A percentile compares a stretch with the other conserved stretches of the same genome.
phyloP scores from a whole-genome alignment of 805 yeast genomes.

The Cyberlindnera mrakii region DNA sequence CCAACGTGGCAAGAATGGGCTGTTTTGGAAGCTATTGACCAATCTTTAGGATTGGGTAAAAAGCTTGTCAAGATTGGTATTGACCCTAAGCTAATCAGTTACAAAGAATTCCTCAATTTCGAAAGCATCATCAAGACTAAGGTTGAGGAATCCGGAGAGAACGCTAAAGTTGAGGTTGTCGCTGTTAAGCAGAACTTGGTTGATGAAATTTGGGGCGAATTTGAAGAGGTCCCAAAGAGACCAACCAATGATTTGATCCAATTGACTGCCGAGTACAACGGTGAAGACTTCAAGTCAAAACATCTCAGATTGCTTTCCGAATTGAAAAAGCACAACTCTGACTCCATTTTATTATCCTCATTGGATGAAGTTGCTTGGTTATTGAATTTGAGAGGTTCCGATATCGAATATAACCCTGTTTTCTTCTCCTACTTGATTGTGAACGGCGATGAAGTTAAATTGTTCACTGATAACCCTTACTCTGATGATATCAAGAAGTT shows the following conservation, averaged over 20 bases:
- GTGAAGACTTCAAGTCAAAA: slow-evolving; percentile 58
- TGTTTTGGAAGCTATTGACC: slow-evolving; percentile 44
- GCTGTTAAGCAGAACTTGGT: slow-evolving; percentile 61
- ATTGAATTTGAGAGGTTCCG: slow-evolving; percentile 76
- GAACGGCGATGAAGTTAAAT: slow-evolving; percentile 33
- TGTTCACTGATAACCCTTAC: slow-evolving; percentile 49
- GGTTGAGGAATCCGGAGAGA: slow-evolving; percentile 21
- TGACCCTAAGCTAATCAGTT: slow-evolving; percentile 71
- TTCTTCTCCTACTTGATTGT: slow-evolving; percentile 63
- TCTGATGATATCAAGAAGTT: slow-evolving; percentile 32
- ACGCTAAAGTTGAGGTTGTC: slow-evolving; percentile 37
- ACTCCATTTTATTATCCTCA: slow-evolving; percentile 57
- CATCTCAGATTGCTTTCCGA: slow-evolving; percentile 37
- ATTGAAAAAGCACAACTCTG: slow-evolving; percentile 29
- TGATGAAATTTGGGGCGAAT: slow-evolving; percentile 65
- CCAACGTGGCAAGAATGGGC: slow-evolving; percentile 82
- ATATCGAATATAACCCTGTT: slow-evolving; percentile 81
- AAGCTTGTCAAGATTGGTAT: slow-evolving; percentile 57
- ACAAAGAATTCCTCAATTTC: slow-evolving; percentile 29
- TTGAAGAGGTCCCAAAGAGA: slow-evolving; percentile 59
- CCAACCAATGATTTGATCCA: slow-evolving; percentile 42
- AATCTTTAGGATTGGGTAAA: slow-evolving; percentile 34
- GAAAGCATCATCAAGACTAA: slow-evolving; percentile 23
- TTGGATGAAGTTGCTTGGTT: slow-evolving; percentile 92
- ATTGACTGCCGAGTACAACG: slow-evolving; percentile 52